Evolutionary conservation across 2,329 filamentous ascomycete genomes (phyloP).

Genomic region (Herpotrichia juniperi): DNA sequence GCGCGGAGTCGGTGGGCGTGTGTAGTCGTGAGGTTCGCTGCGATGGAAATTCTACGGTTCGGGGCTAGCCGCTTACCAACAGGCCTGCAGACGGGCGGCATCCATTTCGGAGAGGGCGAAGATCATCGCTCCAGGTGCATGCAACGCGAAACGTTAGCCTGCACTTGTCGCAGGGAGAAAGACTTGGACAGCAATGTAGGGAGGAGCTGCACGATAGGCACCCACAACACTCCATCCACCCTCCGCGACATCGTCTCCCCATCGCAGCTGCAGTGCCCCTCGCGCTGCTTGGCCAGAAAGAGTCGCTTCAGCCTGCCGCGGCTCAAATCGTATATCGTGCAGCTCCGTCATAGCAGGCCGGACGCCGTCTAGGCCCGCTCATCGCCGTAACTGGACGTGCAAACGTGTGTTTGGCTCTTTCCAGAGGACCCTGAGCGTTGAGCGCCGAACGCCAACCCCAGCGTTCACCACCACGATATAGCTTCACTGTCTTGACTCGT

Average conservation of each 20-base stretch:
- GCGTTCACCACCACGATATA: not conserved
- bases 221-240: no score
- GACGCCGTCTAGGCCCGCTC: not conserved
- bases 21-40: slow-evolving; percentile 16
- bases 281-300: no score
- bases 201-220: no score
- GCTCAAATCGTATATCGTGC: not conserved
- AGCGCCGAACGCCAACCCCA: not conserved
- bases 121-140: no score
- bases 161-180: no score
- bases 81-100: not conserved
- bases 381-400: slow-evolving; percentile 4
- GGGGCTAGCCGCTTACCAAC: slow-evolving; percentile 16
- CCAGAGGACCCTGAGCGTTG: not conserved
- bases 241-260: no score
- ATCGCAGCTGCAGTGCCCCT: no score
- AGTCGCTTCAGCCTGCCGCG: slow-evolving; percentile 16
- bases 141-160: no score
- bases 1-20: slow-evolving; percentile 25
- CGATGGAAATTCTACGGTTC: slow-evolving; percentile 13
- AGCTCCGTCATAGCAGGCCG: slow-evolving; percentile 3
- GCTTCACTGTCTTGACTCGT: not conserved
- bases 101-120: no score
- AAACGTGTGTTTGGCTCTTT: not conserved
- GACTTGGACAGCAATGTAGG: no score